A percentile compares a stretch with the other conserved stretches of the same genome.
Evolutionary conservation across 768 basidiomycete species (phyloP).

Genomic region (Chlorophyllum brunneum): DNA sequence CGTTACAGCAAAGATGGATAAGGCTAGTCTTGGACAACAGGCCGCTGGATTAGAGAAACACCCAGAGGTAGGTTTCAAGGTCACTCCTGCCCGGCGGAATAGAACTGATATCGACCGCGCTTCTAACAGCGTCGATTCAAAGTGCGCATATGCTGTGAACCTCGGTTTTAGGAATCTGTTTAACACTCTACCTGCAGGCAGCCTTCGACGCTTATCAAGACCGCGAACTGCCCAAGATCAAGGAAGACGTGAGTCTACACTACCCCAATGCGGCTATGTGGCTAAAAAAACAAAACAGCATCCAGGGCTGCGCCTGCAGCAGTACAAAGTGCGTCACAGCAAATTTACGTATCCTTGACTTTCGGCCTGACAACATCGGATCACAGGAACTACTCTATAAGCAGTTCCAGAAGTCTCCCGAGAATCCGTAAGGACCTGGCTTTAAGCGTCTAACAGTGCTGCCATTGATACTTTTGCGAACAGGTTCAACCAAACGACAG

Average conservation of each 20-base stretch:
- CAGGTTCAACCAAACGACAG: slow-evolving; percentile 81
- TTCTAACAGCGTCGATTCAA: slow-evolving; percentile 78
- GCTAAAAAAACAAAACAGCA: slow-evolving; percentile 42
- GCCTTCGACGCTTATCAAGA: slow-evolving; percentile 92
- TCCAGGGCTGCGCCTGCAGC: slow-evolving; percentile 86
- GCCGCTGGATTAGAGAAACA: slow-evolving; percentile 86
- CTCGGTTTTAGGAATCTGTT: slow-evolving; percentile 2
- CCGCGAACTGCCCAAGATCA: slow-evolving; percentile 75
- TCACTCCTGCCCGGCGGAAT: neutral
- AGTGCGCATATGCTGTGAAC: slow-evolving; percentile 32
- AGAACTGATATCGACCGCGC: slow-evolving; percentile 13
- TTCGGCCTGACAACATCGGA: slow-evolving; percentile 6
- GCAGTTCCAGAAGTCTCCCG: slow-evolving; percentile 94
- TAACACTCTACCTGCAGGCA: slow-evolving; percentile 39
- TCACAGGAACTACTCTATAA: slow-evolving; percentile 81
- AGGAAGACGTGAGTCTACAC: slow-evolving; percentile 51
- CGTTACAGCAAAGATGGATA: slow-evolving; percentile 90
- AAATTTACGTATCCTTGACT: neutral
- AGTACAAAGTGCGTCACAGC: slow-evolving; percentile 69
- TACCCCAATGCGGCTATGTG: neutral
- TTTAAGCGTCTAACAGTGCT: neutral
- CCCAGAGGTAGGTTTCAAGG: slow-evolving; percentile 66
- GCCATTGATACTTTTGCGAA: neutral
- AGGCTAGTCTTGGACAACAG: slow-evolving; percentile 83
- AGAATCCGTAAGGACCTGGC: slow-evolving; percentile 73